These are phyloP conservation scores for Acidiella bohemica DNA, from an alignment of 495 filamentous ascomycete genomes.

Conservation along the genomic window DNA sequence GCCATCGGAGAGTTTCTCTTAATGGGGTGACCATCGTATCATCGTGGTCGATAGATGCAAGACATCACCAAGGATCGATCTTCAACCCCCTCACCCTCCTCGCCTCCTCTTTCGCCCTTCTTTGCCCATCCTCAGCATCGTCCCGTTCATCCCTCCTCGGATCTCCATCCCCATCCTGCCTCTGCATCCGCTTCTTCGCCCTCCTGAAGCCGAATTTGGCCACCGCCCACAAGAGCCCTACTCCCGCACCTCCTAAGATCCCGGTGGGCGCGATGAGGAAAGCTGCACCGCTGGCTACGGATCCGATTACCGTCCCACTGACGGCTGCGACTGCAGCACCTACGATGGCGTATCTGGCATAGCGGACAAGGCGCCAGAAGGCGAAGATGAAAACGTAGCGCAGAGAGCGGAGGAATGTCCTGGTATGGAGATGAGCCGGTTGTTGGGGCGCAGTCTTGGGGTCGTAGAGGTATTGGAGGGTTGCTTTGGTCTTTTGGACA, in stretches of 20 bases:
- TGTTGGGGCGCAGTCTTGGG: slow-evolving; percentile 7
- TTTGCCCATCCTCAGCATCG: slow-evolving; percentile 9
- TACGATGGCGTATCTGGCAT: slow-evolving; percentile 30
- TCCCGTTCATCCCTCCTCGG: slow-evolving; percentile 14
- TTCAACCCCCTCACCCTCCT: too few relatives aligned
- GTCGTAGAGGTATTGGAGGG: slow-evolving; percentile 7
- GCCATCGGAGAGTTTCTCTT: slow-evolving; percentile 17
- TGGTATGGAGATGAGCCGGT: slow-evolving; percentile 25
- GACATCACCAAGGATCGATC: too few relatives aligned
- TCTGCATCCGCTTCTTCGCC: slow-evolving; percentile 12
- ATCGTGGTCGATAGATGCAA: too few relatives aligned
- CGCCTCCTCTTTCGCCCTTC: too few relatives aligned
- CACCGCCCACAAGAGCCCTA: slow-evolving; percentile 22
- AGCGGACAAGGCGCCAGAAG: slow-evolving; percentile 31
- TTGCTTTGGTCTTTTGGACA: slow-evolving; percentile 3
- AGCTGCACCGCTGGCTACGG: slow-evolving; percentile 22
- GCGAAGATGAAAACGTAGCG: slow-evolving; percentile 27
- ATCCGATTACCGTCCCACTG: slow-evolving; percentile 22
- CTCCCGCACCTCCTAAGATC: slow-evolving; percentile 20
- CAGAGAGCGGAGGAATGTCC: slow-evolving; percentile 27
- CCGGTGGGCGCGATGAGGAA: slow-evolving; percentile 29
- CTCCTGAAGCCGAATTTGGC: slow-evolving; percentile 21
- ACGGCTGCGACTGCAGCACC: slow-evolving; percentile 24
- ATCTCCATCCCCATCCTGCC: slow-evolving; percentile 17
- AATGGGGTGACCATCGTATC: too few relatives aligned